Conservation (phyloP, 2,329 filamentous ascomycete species). For the Thermoascus crustaceus region DNA sequence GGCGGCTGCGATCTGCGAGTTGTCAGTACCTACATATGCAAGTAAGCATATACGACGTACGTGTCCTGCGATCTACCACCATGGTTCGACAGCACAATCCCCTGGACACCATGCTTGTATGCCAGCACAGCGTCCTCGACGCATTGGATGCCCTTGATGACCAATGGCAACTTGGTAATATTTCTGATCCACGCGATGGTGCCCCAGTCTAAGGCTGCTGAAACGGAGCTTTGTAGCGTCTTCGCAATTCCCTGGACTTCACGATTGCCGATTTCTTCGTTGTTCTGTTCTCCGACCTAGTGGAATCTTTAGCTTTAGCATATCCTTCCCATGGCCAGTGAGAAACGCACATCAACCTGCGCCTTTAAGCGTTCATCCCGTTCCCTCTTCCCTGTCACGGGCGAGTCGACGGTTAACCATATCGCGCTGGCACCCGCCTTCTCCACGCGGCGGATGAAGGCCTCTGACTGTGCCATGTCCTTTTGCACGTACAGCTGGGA, state of each 20-base stretch:
- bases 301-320: too few relatives aligned
- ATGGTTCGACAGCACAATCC: conserved; percentile 33
- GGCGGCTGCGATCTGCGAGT: conserved; percentile 32
- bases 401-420: conserved; percentile 29
- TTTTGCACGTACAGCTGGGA: conserved; percentile 35
- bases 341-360: conserved; percentile 13
- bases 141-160: conserved; percentile 38
- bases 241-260: too few relatives aligned
- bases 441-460: conserved; percentile 18
- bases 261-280: too few relatives aligned
- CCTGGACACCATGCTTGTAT: conserved; percentile 38
- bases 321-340: too few relatives aligned
- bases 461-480: conserved; percentile 18
- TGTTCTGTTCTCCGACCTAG: too few relatives aligned
- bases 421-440: conserved; percentile 21
- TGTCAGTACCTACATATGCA: not conserved
- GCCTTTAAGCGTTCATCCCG: conserved; percentile 25
- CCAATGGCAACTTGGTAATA: conserved; percentile 27
- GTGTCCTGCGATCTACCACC: conserved; percentile 42
- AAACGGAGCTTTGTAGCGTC: too few relatives aligned
- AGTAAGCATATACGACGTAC: conserved; percentile 10
- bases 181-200: conserved; percentile 41
- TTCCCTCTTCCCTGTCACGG: conserved; percentile 25
- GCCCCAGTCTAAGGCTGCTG: too few relatives aligned
- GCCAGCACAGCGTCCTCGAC: conserved; percentile 44